Evolutionary conservation across 768 basidiomycete species (phyloP), one percentile per base, ranked within the genome.

Genomic region (Lactarius sanguifluus): DNA sequence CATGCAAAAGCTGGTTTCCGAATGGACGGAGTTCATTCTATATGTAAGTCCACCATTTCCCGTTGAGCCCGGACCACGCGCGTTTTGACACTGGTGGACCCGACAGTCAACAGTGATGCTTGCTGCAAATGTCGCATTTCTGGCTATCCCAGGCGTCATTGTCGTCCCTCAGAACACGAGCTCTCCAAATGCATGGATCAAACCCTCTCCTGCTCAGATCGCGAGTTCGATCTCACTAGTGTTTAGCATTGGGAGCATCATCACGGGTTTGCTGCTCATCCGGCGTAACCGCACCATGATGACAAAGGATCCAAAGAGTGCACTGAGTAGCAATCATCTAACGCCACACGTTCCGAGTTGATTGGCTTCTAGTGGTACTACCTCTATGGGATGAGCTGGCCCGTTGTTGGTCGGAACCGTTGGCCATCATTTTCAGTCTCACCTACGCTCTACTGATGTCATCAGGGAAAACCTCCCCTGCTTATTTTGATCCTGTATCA

Each of bases 381-480:
- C 61, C 63, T 78, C 7, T 40, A 66, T 5, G 67, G 61, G 13
- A 68, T 75, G 58, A 71, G 69, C 25, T 72, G 77, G 4, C 36
- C 65, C 8, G 71, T 57, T 1, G 75, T 79, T 41, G 82, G 85
- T 1, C 73, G 1, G 83, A 86, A 70, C 80, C 73, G 1, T 77
- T 86, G 5, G 83, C 84, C 20, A 76, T 86, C 25, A 69, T 85
- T 62, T 85, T 85, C 64, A 82, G 82, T 65, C 70, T 87, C 10
- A 86, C 86, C 0, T 83, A 84, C 64, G 82, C 83, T 1, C 74
- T 86, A 25, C 76, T 87, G 50, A 32, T 32, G n/a, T n/a, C n/a
- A n/a, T n/a, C n/a, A n/a, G n/a, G n/a, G n/a, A n/a, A n/a, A n/a
- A n/a, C n/a, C n/a, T n/a, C n/a, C n/a, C n/a, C n/a, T n/a, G n/a